Percentiles rank a stretch among this genome's conserved stretches.
Conservation (phyloP, 2,329 filamentous ascomycete genomes). For the Beauveria bassiana region DNA sequence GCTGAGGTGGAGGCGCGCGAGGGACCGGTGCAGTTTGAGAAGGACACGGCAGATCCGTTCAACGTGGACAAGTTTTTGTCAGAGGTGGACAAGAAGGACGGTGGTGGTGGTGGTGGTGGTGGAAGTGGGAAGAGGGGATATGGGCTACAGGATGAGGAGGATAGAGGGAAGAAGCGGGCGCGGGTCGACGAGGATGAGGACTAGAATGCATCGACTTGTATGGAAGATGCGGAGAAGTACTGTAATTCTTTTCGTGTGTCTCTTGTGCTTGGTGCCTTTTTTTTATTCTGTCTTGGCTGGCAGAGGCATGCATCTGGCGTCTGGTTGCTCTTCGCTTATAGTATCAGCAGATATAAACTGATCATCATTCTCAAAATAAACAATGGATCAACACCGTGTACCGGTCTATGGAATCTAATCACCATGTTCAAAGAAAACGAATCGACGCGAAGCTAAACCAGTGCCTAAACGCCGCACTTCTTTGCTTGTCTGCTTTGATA, state of each 20-base stretch:
- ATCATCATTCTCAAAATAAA: no score
- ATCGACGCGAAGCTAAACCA: no score
- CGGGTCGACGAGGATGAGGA: conserved; percentile 62
- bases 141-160: conserved; percentile 62
- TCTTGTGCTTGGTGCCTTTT: background rate
- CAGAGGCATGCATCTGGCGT: conserved; percentile 6
- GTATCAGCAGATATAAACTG: background rate
- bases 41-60: conserved; percentile 78
- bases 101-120: conserved; percentile 16
- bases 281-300: background rate
- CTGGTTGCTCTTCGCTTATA: background rate
- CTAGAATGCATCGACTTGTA: conserved; percentile 15
- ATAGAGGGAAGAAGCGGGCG: conserved; percentile 59
- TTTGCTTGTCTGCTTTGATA: no score
- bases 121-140: conserved; percentile 56
- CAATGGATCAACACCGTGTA: no score
- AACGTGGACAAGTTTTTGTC: conserved; percentile 90
- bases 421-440: no score
- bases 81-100: conserved; percentile 59
- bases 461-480: no score
- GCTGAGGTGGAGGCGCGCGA: conserved; percentile 76
- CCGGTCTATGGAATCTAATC: no score
- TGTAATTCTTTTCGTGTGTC: background rate
- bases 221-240: background rate
- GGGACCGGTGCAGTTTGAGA: conserved; percentile 94